Evolutionary conservation across 116 monocot species (phyloP), one percentile per base, ranked within the genome.

Genomic region (Zostera marina): DNA sequence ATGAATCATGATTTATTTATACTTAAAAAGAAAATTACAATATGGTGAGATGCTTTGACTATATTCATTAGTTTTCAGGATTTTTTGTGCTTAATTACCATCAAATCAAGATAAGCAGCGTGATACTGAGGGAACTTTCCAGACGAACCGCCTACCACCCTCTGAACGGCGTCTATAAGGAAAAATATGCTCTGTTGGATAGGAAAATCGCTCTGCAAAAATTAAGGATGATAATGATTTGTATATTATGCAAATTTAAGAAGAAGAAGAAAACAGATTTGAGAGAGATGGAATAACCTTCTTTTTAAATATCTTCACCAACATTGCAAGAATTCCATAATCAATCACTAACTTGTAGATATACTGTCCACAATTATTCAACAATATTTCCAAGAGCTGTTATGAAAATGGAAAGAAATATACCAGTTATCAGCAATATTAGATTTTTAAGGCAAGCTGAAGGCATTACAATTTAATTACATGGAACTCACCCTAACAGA

Each of bases 301-400:
- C 74, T 86, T 90, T 83, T 98, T 98, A 17, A 98, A 90, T 42
- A 98, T 86, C 71, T 98, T 98, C 63, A 98, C 90, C 9, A 98
- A 76, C 45, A 86, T 73, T 8, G 81, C 72, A 58, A 98, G 86
- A 71, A 98, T 77, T 16, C 81, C 80, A 71, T 69, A 81, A 62
- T 98, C 98, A 59, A 98, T 83, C 60, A 90, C 90, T 57, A 71
- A 77, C 65, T 71, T 81, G 58, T 98, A 86, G 60, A 89, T 70
- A 77, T 72, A 76, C 26, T 86, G 86, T 22, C 98, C 98, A 63
- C 79, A 90, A 55, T 98, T 98, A 74, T 90, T 90, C 78, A 90
- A 72, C 44, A 90, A 72, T 86, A 90, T 86, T 73, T 98, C 98
- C 45, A 98, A 56, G 56, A 98, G 70, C 98, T 98, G 76, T 56